Evolutionary conservation across 2,329 filamentous ascomycete species (phyloP), one percentile per base, ranked within the genome.

Genomic region (Moelleriella libera): DNA sequence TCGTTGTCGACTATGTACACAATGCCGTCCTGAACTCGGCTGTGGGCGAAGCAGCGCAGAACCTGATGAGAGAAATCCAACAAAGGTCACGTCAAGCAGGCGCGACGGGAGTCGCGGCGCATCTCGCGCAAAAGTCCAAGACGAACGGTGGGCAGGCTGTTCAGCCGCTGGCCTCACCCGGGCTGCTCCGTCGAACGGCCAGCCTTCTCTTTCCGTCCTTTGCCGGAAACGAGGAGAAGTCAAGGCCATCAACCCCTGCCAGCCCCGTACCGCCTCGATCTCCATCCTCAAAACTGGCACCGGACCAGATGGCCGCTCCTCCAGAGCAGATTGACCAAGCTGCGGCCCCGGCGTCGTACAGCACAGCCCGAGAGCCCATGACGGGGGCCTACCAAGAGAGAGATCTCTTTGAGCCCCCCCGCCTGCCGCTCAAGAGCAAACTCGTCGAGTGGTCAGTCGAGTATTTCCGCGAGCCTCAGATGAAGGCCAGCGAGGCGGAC

Each of bases 391-490:
- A 85, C 58, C 68, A 78, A 52, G 70, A 78, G 45, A 77, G 82
- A 49, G 74, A 81, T 50, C 61, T 78, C 31, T 69, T 73, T 1
- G 69, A 78, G 47, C 56, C 70, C 8, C 83, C 85, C 1, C 65
- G 63, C 10, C 74, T 97, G 30, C 92, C 92, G 1, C 64, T 98
- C 14, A 76, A 76, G 50, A 95, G 88, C 61, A 82, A 76, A 7
- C 94, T 97, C 63, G 74, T 95, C 52, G 87, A 95, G 53, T 98
- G 90, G 89, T 95, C 89, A 4, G 88, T 92, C 43, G 90, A 90
- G 63, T 97, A 98, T 63, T 98, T 97, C 73, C 86, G 89, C 31
- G 89, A 97, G 63, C 92, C 92, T 32, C 92, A 98, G 65, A 97
- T 98, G 92, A 94, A 92, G 60, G 83, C 88, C 3, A 89, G 85